phyloP scores from a whole-genome alignment of 306 rosid species.

The Cyclanthera cordifolia region DNA sequence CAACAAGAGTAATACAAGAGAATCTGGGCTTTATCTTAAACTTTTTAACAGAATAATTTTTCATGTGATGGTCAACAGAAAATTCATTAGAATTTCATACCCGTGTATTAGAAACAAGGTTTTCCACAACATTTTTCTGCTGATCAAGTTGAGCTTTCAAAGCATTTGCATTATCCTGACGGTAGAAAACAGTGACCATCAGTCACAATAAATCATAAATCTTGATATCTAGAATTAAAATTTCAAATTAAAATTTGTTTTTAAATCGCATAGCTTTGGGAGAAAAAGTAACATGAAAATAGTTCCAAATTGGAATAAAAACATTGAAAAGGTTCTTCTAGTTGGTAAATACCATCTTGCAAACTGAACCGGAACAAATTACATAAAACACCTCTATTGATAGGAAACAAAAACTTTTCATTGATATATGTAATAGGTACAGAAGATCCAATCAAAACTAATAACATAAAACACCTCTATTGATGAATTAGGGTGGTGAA shows the following conservation, averaged over 20 bases:
- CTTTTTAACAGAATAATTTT: background rate
- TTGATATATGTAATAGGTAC: too few relatives aligned
- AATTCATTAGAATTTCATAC: constrained; percentile 21
- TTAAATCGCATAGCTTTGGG: background rate
- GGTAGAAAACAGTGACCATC: constrained; percentile 13
- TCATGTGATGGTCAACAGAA: background rate
- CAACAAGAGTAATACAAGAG: background rate
- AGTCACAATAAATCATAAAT: background rate
- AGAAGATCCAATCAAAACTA: too few relatives aligned
- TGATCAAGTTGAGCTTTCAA: constrained; percentile 92
- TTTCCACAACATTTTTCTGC: constrained; percentile 84
- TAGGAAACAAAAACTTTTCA: too few relatives aligned
- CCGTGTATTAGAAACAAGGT: constrained; percentile 84
- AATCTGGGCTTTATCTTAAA: background rate
- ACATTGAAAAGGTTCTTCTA: background rate
- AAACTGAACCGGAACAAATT: background rate
- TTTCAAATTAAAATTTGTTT: background rate
- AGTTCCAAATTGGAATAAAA: background rate
- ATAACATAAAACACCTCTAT: too few relatives aligned
- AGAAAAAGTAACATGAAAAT: background rate
- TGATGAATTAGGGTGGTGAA: too few relatives aligned
- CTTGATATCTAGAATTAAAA: background rate
- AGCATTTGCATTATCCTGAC: constrained; percentile 87
- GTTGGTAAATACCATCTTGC: background rate
- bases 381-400: too few relatives aligned